phyloP scores from a whole-genome alignment of 352 stramenopile genomes.

The Thraustochytrium sp. region DNA sequence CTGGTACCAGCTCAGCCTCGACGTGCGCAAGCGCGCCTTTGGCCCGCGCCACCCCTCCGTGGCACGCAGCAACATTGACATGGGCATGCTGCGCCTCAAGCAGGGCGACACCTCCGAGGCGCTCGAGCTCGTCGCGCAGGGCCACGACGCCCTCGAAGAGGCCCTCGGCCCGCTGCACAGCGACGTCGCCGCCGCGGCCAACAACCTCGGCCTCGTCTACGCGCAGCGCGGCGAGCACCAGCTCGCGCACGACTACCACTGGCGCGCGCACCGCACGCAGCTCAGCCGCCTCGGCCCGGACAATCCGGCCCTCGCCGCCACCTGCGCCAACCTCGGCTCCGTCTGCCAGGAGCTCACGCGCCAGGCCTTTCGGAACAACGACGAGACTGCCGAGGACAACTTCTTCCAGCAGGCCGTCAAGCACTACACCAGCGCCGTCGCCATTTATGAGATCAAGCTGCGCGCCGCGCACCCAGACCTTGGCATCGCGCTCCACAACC shows the following conservation, averaged over 20 bases:
- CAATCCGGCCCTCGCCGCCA: conserved; percentile 14
- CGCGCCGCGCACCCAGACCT: neutral
- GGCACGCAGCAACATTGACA: conserved; percentile 22
- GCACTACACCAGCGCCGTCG: neutral
- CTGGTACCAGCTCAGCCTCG: conserved; percentile 32
- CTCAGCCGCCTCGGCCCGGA: neutral
- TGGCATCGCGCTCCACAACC: conserved; percentile 7
- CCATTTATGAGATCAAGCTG: conserved; percentile 26
- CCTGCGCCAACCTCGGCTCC: conserved; percentile 36
- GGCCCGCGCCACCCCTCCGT: conserved; percentile 14
- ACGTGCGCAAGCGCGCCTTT: neutral
- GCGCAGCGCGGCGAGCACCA: neutral
- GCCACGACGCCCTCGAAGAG: neutral
- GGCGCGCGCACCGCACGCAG: neutral
- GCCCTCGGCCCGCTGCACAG: neutral
- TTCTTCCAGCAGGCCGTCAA: neutral
- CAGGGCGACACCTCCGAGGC: neutral
- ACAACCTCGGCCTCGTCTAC: conserved; percentile 28
- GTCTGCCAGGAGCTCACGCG: conserved; percentile 20
- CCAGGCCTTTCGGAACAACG: neutral
- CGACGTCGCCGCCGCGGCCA: conserved; percentile 15
- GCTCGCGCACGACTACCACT: conserved; percentile 16
- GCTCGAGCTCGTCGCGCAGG: neutral
- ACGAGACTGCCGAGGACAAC: neutral
- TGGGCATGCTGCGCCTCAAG: conserved; percentile 33